Conservation (phyloP, 805 yeast genomes). For the Schwanniomyces yamadae region DNA sequence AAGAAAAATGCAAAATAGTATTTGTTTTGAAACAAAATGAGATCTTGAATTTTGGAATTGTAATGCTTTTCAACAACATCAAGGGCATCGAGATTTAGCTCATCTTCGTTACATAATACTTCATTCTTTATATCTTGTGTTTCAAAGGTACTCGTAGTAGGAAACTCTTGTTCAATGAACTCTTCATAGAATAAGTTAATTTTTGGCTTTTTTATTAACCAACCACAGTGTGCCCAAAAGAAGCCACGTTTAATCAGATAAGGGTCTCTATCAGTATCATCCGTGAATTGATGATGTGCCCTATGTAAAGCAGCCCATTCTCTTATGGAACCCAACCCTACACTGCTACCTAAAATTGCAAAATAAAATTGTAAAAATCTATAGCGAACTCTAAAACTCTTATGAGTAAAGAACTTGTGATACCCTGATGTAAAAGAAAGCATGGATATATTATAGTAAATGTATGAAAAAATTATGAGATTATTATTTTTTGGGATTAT, state of each 20-base stretch:
- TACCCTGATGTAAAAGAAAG: slow-evolving; percentile 43
- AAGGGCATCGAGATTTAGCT: slow-evolving; percentile 6
- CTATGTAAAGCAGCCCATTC: slow-evolving; percentile 85
- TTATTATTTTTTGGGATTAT: slow-evolving; percentile 24
- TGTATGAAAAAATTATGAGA: slow-evolving; percentile 28
- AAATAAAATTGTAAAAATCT: slow-evolving; percentile 46
- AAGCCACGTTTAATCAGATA: slow-evolving; percentile 80
- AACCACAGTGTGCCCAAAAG: slow-evolving; percentile 82
- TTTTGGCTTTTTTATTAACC: slow-evolving; percentile 70
- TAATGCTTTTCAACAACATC: slow-evolving; percentile 14
- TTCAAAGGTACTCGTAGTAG: slow-evolving; percentile 11
- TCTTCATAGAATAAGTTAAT: slow-evolving; percentile 28
- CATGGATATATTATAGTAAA: slow-evolving; percentile 36
- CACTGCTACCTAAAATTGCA: slow-evolving; percentile 65
- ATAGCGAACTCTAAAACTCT: slow-evolving; percentile 29
- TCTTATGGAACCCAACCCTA: slow-evolving; percentile 72
- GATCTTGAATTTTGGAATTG: slow-evolving; percentile 15
- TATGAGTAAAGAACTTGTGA: slow-evolving; percentile 44
- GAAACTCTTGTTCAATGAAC: slow-evolving; percentile 38
- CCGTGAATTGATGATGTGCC: slow-evolving; percentile 84
- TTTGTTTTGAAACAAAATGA: slow-evolving; percentile 37
- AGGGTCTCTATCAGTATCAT: slow-evolving; percentile 86
- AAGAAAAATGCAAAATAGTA: slow-evolving; percentile 26
- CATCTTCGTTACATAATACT: slow-evolving; percentile 8
- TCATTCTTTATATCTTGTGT: slow-evolving; percentile 28